A percentile compares a stretch with the other conserved stretches of the same genome.
These are phyloP conservation scores for Cryoendolithus antarcticus DNA, from an alignment of 2,329 filamentous ascomycete genomes.

Conservation along the genomic window DNA sequence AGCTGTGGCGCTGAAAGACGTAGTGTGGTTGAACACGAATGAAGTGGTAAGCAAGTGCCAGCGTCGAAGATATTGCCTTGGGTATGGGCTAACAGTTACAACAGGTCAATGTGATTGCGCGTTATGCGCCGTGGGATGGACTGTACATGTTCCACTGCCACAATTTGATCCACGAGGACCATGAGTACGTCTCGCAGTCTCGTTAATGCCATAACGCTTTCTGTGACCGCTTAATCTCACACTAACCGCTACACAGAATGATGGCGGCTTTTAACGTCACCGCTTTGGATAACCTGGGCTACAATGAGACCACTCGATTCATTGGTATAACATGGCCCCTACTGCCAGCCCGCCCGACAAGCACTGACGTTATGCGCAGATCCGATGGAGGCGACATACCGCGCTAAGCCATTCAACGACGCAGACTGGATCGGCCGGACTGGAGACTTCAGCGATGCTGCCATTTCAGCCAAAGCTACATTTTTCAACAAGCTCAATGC, in stretches of 20 bases:
- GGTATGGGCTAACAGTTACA: too few species aligned
- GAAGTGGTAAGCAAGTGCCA: conserved; percentile 24
- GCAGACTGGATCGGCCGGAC: conserved; percentile 2
- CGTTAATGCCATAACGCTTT: too few species aligned
- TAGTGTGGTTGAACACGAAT: conserved; percentile 41
- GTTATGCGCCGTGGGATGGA: conserved; percentile 43
- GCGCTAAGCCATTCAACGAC: conserved; percentile 12
- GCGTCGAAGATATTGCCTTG: too few species aligned
- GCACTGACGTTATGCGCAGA: conserved; percentile 3
- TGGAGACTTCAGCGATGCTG: conserved; percentile 10
- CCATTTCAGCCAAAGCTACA: conserved; percentile 19
- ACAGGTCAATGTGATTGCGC: conserved; percentile 36
- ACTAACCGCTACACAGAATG: conserved; percentile 22
- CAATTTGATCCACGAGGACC: conserved; percentile 33
- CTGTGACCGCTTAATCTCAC: too few species aligned
- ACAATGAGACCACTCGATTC: conserved; percentile 17
- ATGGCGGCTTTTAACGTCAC: conserved; percentile 33
- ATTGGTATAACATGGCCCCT: too few species aligned
- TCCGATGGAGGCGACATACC: conserved; percentile 11
- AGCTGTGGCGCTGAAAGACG: conserved; percentile 43
- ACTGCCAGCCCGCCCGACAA: too few species aligned
- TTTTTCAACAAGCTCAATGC: conserved; percentile 23
- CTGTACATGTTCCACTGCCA: conserved; percentile 35
- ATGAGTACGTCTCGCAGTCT: too few species aligned
- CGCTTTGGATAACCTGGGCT: conserved; percentile 21